These are phyloP conservation scores for Boletales sp. DNA, from an alignment of 768 basidiomycete species.

Conservation along the genomic window DNA sequence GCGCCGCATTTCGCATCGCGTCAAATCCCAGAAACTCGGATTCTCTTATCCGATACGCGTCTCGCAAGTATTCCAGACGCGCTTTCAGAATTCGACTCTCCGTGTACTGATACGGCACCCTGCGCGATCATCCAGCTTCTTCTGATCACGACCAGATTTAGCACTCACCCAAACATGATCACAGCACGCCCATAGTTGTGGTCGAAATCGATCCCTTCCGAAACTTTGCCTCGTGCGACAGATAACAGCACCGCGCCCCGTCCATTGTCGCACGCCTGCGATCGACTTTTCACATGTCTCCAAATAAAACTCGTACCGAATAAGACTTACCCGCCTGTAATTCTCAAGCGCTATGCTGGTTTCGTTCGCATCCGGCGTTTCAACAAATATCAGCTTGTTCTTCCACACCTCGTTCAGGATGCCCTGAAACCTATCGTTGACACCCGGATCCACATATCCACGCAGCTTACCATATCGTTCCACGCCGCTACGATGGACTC, in stretches of 20 bases:
- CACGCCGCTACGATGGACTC: constrained; percentile 99
- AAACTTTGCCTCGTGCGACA: constrained; percentile 98
- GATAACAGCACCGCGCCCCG: constrained; percentile 95
- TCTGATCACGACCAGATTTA: neutral
- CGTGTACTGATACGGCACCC: constrained; percentile 96
- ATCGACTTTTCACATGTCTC: neutral
- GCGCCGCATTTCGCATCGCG: constrained; percentile 98
- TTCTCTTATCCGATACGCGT: constrained; percentile 96
- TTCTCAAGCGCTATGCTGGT: constrained; percentile 98
- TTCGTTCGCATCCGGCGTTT: constrained; percentile 98
- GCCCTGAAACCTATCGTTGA: constrained; percentile 51
- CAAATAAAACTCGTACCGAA: neutral
- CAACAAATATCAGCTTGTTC: constrained; percentile 97
- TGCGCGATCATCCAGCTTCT: constrained; percentile 27
- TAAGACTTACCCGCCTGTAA: constrained; percentile 74
- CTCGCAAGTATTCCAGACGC: constrained; percentile 94
- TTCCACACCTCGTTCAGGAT: constrained; percentile 99
- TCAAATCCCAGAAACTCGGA: constrained; percentile 99
- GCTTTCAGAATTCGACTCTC: constrained; percentile 97
- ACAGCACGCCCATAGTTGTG: constrained; percentile 99
- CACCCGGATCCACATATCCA: neutral
- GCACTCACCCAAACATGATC: constrained; percentile 93
- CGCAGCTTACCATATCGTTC: constrained; percentile 92
- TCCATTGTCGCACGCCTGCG: constrained; percentile 95
- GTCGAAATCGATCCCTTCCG: constrained; percentile 99